phyloP scores from a whole-genome alignment of 805 yeast species.

The Candida stauntonica region DNA sequence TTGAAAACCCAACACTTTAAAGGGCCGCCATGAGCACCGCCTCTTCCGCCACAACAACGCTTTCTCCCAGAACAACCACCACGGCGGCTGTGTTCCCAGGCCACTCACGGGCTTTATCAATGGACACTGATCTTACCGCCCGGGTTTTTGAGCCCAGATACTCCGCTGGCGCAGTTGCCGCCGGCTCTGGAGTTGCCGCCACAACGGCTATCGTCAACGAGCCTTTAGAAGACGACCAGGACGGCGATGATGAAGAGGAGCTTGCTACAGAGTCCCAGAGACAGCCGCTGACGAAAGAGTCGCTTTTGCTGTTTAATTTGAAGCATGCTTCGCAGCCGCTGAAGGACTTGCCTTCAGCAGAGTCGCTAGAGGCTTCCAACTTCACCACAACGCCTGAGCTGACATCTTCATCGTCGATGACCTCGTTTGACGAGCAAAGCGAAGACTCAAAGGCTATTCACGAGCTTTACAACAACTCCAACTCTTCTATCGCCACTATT shows the following conservation, averaged over 20 bases:
- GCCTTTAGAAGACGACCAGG: constrained; percentile 2
- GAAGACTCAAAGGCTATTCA: constrained; percentile 17
- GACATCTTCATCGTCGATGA: constrained; percentile 17
- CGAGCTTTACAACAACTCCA: constrained; percentile 16
- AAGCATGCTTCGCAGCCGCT: constrained; percentile 6
- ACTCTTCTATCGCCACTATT: constrained; percentile 24
- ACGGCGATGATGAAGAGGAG: constrained; percentile 4
- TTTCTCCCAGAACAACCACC: not conserved
- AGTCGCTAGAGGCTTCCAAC: constrained; percentile 6
- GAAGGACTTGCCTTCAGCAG: constrained; percentile 1
- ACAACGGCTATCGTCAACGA: not conserved
- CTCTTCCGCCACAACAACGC: not conserved
- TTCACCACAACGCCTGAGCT: constrained; percentile 19
- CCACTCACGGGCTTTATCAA: not conserved
- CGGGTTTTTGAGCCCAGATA: not conserved
- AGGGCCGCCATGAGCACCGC: too few relatives aligned
- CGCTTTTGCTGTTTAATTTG: constrained; percentile 11
- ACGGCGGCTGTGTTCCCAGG: not conserved
- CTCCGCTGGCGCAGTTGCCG: not conserved
- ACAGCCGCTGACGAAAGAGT: constrained; percentile 12
- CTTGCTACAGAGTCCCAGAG: constrained; percentile 1
- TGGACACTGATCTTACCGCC: not conserved
- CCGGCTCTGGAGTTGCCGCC: too few relatives aligned
- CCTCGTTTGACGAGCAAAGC: constrained; percentile 21
- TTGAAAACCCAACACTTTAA: too few relatives aligned